Percentiles rank a stretch among this genome's conserved stretches.
Evolutionary conservation across 106 monocot genomes (phyloP).

Genomic region (Allium fistulosum): DNA sequence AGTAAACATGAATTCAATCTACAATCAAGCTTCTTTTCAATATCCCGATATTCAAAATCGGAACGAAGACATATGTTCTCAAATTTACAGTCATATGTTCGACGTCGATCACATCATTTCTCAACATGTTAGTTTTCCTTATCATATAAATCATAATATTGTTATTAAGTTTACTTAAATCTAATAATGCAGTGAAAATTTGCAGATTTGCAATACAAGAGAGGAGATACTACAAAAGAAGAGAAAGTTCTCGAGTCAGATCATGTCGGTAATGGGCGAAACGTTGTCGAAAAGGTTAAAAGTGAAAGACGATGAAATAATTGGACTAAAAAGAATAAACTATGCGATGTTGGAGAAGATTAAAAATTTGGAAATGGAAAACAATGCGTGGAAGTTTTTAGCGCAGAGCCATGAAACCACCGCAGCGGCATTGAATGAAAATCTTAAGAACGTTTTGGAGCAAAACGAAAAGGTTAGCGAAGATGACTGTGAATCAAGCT

Average conservation of each 20-base stretch:
- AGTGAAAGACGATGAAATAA: slow-evolving; percentile 57
- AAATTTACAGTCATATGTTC: neutral
- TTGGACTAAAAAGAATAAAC: slow-evolving; percentile 30
- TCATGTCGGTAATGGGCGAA: slow-evolving; percentile 20
- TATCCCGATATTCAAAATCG: neutral
- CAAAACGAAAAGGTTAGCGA: neutral
- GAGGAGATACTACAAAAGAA: slow-evolving; percentile 31
- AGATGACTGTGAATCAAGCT: slow-evolving; percentile 46
- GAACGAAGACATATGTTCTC: neutral
- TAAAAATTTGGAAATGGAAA: slow-evolving; percentile 28
- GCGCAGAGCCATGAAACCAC: slow-evolving; percentile 51
- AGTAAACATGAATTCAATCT: neutral
- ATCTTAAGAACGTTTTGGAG: slow-evolving; percentile 44
- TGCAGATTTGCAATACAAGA: slow-evolving; percentile 19
- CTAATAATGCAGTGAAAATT: neutral
- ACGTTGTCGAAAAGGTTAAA: slow-evolving; percentile 19
- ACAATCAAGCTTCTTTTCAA: neutral
- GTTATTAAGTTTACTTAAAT: neutral
- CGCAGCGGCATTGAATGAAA: slow-evolving; percentile 29
- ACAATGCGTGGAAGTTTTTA: slow-evolving; percentile 53
- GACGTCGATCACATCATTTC: neutral
- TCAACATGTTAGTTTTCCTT: neutral
- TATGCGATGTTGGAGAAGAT: slow-evolving; percentile 38
- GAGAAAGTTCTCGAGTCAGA: slow-evolving; percentile 10
- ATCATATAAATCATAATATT: neutral